Evolutionary conservation across 805 yeast genomes (phyloP).

Genomic region (Komagataella kurtzmanii): DNA sequence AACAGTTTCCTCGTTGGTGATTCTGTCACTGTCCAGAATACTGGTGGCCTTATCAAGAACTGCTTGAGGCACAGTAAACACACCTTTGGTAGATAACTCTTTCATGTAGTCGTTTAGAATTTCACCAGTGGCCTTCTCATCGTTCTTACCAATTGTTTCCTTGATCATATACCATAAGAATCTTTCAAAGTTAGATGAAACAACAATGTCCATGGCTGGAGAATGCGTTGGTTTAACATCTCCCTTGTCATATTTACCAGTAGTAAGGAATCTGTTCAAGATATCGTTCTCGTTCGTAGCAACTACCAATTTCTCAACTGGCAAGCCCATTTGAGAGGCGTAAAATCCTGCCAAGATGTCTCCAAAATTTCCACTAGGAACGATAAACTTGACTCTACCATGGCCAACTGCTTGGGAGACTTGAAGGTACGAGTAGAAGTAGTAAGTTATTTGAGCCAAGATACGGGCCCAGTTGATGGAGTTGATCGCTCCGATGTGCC

Average conservation of each 20-base stretch:
- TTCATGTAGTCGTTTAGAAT: conserved; percentile 65
- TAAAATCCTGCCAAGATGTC: conserved; percentile 94
- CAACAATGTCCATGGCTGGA: conserved; percentile 97
- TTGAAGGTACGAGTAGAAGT: conserved; percentile 85
- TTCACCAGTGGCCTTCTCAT: conserved; percentile 59
- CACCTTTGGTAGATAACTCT: conserved; percentile 62
- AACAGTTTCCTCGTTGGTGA: conserved; percentile 67
- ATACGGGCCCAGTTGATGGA: conserved; percentile 99
- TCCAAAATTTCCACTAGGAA: conserved; percentile 97
- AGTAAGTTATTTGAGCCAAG: conserved; percentile 93
- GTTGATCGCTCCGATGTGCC: conserved; percentile 95
- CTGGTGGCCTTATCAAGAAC: conserved; percentile 53
- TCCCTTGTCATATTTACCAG: conserved; percentile 74
- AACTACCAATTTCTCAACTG: conserved; percentile 72
- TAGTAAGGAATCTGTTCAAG: conserved; percentile 78
- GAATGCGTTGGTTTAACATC: conserved; percentile 79
- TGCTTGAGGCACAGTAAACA: conserved; percentile 53
- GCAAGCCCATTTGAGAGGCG: conserved; percentile 92
- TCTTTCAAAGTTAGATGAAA: conserved; percentile 93
- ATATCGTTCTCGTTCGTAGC: conserved; percentile 96
- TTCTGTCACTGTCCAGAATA: conserved; percentile 70
- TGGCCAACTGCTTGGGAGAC: conserved; percentile 22
- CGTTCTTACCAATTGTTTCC: conserved; percentile 45
- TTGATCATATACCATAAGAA: conserved; percentile 88
- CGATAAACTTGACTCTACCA: conserved; percentile 65